Percentiles rank a stretch among this genome's conserved stretches.
These are phyloP conservation scores for Saksenaea vasiformis DNA, from an alignment of 371 early-diverging fungal genomes.

Conservation along the genomic window DNA sequence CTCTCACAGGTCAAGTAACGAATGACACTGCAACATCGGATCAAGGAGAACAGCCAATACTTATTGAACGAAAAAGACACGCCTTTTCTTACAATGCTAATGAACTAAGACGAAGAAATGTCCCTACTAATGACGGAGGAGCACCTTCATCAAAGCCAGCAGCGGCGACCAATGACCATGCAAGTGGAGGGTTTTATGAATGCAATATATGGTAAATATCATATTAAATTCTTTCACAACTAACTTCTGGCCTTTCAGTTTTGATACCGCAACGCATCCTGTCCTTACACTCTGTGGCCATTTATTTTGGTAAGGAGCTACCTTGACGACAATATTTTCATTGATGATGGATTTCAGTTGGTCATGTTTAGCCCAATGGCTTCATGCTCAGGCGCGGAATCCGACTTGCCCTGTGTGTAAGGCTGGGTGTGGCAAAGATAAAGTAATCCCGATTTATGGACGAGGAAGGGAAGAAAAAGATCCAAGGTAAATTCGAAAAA, in stretches of 20 bases:
- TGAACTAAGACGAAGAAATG: background rate
- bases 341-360: conserved; percentile 34
- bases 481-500: conserved; percentile 57
- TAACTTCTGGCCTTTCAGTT: conserved; percentile 13
- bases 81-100: background rate
- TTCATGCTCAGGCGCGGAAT: conserved; percentile 62
- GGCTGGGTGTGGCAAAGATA: conserved; percentile 75
- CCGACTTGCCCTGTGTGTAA: conserved; percentile 80
- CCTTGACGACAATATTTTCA: background rate
- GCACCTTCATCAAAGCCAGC: background rate
- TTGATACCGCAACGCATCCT: conserved; percentile 39
- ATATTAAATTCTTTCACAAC: background rate
- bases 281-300: conserved; percentile 41
- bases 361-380: conserved; percentile 77
- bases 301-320: conserved; percentile 32
- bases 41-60: background rate
- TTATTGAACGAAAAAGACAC: background rate
- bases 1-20: background rate
- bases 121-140: background rate
- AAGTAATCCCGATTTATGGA: conserved; percentile 81
- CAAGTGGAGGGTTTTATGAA: conserved; percentile 31
- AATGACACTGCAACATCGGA: background rate
- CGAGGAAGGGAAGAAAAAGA: conserved; percentile 74
- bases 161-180: conserved; percentile 1
- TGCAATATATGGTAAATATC: conserved; percentile 39